These are phyloP conservation scores for Candida arabinofermentans DNA, from an alignment of 805 yeast species.

Conservation along the genomic window DNA sequence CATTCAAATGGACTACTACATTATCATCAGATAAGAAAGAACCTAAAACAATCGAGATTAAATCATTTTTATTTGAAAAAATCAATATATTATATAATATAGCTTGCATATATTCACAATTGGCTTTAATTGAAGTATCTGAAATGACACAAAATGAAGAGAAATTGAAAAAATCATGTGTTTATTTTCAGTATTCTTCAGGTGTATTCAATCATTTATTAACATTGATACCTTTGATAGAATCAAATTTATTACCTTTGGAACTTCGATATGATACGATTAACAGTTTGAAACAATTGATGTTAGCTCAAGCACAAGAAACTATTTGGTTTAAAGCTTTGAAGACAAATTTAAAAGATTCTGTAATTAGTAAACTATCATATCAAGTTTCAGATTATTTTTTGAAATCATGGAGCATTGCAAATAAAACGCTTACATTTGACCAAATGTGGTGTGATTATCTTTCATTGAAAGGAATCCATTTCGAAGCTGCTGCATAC, in stretches of 20 bases:
- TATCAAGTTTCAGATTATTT: constrained; percentile 60
- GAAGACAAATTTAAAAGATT: constrained; percentile 46
- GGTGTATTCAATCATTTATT: constrained; percentile 50
- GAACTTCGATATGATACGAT: constrained; percentile 36
- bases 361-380: constrained; percentile 61
- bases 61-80: constrained; percentile 56
- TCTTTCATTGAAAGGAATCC: constrained; percentile 52
- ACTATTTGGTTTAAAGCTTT: constrained; percentile 75
- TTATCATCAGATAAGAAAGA: constrained; percentile 50
- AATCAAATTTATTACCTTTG: not conserved
- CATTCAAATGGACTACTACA: constrained; percentile 68
- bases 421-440: constrained; percentile 36
- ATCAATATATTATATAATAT: constrained; percentile 63
- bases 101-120: constrained; percentile 57
- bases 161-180: constrained; percentile 59
- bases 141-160: constrained; percentile 41
- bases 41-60: constrained; percentile 41
- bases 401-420: constrained; percentile 37
- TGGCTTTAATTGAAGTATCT: constrained; percentile 41
- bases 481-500: constrained; percentile 69
- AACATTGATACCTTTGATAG: not conserved
- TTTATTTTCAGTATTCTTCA: constrained; percentile 66
- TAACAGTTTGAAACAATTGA: constrained; percentile 48
- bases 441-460: constrained; percentile 60
- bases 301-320: constrained; percentile 87